A percentile compares a stretch with the other conserved stretches of the same genome.
These are phyloP conservation scores for Picochlorum sp. DNA, from an alignment of 139 green algal species.

Conservation along the genomic window DNA sequence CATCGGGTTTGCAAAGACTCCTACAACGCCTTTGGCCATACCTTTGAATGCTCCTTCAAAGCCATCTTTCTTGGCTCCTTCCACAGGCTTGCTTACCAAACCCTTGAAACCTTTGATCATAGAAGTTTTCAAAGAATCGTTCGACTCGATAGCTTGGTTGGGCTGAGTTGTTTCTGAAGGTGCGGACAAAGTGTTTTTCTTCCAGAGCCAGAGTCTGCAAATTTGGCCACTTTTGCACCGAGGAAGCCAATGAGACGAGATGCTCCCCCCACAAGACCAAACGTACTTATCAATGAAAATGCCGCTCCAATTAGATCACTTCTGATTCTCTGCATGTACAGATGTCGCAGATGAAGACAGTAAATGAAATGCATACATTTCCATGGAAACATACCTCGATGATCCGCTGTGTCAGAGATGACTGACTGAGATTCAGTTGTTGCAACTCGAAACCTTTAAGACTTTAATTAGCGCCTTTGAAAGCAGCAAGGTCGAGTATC, in stretches of 20 bases:
- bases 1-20: conserved; percentile 62
- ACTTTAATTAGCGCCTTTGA: conserved; percentile 57
- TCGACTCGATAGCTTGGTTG: too few species aligned
- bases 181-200: too few species aligned
- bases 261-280: conserved; percentile 40
- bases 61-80: conserved; percentile 62
- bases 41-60: conserved; percentile 45
- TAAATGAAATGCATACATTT: background rate
- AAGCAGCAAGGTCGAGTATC: conserved; percentile 61
- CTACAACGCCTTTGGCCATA: conserved; percentile 68
- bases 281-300: conserved; percentile 41
- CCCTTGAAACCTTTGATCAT: conserved; percentile 52
- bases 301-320: conserved; percentile 28
- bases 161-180: too few species aligned
- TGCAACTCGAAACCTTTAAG: conserved; percentile 47
- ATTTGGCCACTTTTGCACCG: conserved; percentile 29
- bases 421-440: conserved; percentile 29
- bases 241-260: conserved; percentile 36
- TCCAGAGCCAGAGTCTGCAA: conserved; percentile 4
- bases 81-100: conserved; percentile 72
- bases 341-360: background rate
- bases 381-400: background rate
- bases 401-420: conserved; percentile 20
- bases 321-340: conserved; percentile 9
- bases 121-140: too few species aligned